Base-by-base conservation (phyloP, 2,329 filamentous ascomycete genomes). In the Trichoderma koningii region DNA sequence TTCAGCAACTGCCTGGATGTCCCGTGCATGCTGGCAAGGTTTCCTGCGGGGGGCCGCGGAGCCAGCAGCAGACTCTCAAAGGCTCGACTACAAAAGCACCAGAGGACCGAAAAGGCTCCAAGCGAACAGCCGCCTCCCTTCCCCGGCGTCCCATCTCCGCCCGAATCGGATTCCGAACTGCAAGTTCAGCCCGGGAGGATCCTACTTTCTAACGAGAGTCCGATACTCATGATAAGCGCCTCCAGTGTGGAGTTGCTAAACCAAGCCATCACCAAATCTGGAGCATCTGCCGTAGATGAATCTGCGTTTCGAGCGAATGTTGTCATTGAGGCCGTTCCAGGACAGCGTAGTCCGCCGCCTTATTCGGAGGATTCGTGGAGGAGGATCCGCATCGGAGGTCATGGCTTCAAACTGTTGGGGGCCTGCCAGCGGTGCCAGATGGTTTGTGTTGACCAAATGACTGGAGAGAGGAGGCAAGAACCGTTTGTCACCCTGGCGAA, bases 341-440 rank as follows among this genome's bases (percentile, higher is more conserved):
- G 65, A 9, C 41, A 65, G 1, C 72, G 74, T 5, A 80, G 84
- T 65, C 76, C 83, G 28, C 82, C 71, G 17, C 75, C 92, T 0
- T 98, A 95, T 74, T 83, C 84, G 0, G 94, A 98, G 77, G 95
- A 98, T 70, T 75, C 79, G 6, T 98, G 94, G 94, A 80, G 79
- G 14, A 81, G 77, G 17, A 71, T 97, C 47, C 81, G 78, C 9
- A 89, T 97, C 65, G 90, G 89, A 1, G 70, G 75, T 2, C 82
- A 88, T 66, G 76, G 78, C 10, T 90, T 92, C 71, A 82, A 89
- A 67, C 86, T 96, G 71, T 78, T 98, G 5, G 94, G 93, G 0
- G 86, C 90, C 3, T 99, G 95, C 72, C 86, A 92, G 66, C 82
- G 95, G 66, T 99, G 95, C 71, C 93, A 97, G 75, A 98, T 99